Base-by-base conservation (phyloP, 306 rosid species). In the Morella rubra region DNA sequence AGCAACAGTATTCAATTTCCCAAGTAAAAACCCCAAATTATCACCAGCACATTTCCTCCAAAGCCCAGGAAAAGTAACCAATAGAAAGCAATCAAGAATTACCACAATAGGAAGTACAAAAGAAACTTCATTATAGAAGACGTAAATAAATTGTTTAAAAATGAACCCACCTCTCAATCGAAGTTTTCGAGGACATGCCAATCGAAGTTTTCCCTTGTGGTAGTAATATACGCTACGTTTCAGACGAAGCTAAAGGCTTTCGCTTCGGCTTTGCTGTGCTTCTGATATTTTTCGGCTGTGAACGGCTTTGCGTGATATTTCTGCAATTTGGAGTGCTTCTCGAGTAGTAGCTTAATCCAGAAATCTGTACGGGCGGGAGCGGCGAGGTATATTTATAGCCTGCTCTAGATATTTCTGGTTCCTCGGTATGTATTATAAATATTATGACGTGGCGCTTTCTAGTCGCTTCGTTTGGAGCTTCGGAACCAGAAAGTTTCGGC, bases 351-450 rank as follows among this genome's bases (percentile, higher is more conserved):
- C 22, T 7, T 72, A 60, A 67, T 82, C 76, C 27, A 45, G 70
- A 76, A 73, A 40, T 40, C 55, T 42, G 7, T 0, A 0, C 1
- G 5, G 0, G 0, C 0, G 1, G 2, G 2, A 18, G 54, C 45
- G 41, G 37, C 5, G 67, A 51, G 15, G n/a, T 76, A 22, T 79
- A 83, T 86, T 84, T 88, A 88, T 88, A 83, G 71, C 82, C 83
- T 81, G 81, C 81, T 85, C 85, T 24, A 73, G 89, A 83, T 76
- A 77, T 74, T 85, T 85, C 83, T 24, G 60, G 49, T 79, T 42
- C 54, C 64, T 76, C 44, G 3, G 47, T 49, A 10, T 47, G 24
- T 42, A 2, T 32, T 32, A 32, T 32, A 7, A 3, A 3, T 11
- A 2, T 24, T 7, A 11, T 49, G 82, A 85, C 89, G 89, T 81